These are phyloP conservation scores for Geosmithia morbida DNA, from an alignment of 2,329 filamentous ascomycete species.

Conservation along the genomic window DNA sequence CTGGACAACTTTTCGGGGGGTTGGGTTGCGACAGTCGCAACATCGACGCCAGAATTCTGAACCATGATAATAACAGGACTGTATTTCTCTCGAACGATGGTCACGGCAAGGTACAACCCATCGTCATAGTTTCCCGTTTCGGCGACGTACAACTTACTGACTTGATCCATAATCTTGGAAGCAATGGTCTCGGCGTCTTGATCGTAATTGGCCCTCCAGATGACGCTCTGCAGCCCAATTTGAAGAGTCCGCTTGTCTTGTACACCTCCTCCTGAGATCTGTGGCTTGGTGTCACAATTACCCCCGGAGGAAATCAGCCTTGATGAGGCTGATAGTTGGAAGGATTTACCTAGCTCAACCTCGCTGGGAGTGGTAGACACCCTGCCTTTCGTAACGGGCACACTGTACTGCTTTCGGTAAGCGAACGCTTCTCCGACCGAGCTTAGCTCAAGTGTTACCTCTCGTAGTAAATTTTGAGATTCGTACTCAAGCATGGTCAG, in stretches of 20 bases:
- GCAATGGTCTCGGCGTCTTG: slow-evolving; percentile 8
- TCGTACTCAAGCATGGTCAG: slow-evolving; percentile 14
- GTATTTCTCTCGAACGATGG: slow-evolving; percentile 25
- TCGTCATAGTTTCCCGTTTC: slow-evolving; percentile 12
- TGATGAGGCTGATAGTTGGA: not conserved
- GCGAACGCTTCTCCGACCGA: not conserved
- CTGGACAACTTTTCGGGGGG: slow-evolving; percentile 4
- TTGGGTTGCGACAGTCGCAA: slow-evolving; percentile 7
- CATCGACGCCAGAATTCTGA: slow-evolving; percentile 5
- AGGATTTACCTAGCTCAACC: slow-evolving; percentile 10
- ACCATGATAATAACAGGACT: slow-evolving; percentile 22
- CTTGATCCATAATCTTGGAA: slow-evolving; percentile 7
- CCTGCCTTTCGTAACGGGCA: slow-evolving; percentile 10
- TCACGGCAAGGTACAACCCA: slow-evolving; percentile 25
- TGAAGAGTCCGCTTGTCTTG: slow-evolving; percentile 2
- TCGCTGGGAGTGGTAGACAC: slow-evolving; percentile 9
- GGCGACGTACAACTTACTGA: slow-evolving; percentile 20
- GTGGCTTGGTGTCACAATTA: slow-evolving; percentile 12
- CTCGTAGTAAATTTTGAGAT: slow-evolving; percentile 11
- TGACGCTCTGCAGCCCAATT: slow-evolving; percentile 2
- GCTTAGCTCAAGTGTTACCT: slow-evolving; percentile 4
- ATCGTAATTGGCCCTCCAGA: slow-evolving; percentile 4
- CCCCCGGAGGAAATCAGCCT: slow-evolving; percentile 5
- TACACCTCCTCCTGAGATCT: slow-evolving; percentile 7
- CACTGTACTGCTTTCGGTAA: slow-evolving; percentile 8